Evolutionary conservation across 2,329 filamentous ascomycete genomes (phyloP), one percentile per base, ranked within the genome.

Genomic region (Talaromyces sp.): DNA sequence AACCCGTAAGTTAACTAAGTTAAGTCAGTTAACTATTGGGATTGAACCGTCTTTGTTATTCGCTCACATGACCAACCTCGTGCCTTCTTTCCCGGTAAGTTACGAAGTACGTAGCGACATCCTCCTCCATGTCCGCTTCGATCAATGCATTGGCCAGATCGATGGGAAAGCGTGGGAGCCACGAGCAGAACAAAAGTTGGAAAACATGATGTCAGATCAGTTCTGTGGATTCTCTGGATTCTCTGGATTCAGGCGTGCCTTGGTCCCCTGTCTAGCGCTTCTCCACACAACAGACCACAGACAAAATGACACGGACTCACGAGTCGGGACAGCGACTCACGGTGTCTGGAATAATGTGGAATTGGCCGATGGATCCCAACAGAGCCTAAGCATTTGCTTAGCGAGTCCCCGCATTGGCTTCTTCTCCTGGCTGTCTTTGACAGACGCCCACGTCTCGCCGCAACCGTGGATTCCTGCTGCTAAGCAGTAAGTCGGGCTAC

Each of bases 151-250:
- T n/a, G n/a, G n/a, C n/a, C n/a, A n/a, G n/a, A n/a, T n/a, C n/a
- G n/a, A 31, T n/a, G 18, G 50, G 11, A 33, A 16, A 54, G 50
- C 31, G 18, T 37, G 50, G n/a, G 31, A 21, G 50, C 50, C 50
- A 37, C 50, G 31, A 54, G 50, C 35, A 21, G 11, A 54, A 35
- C 5, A 31, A 35, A 52, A 52, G 3, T 52, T 21, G 48, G 48
- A 52, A 52, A 28, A 54, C 48, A 54, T 54, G 48, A 54, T 35
- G 28, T 54, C 48, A 52, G 48, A 31, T 42, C 39, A 21, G 40
- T 6, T 42, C 39, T 5, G 40, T n/a, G n/a, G n/a, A n/a, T n/a
- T 18, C 39, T 44, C n/a, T 44, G 40, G 40, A 5, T n/a, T 31
- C 44, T 6, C 44, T 48, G 5, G 21, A 28, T 28, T 48, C 44